Evolutionary conservation across 2,329 filamentous ascomycete species (phyloP).

Genomic region (Coleophoma cylindrospora): DNA sequence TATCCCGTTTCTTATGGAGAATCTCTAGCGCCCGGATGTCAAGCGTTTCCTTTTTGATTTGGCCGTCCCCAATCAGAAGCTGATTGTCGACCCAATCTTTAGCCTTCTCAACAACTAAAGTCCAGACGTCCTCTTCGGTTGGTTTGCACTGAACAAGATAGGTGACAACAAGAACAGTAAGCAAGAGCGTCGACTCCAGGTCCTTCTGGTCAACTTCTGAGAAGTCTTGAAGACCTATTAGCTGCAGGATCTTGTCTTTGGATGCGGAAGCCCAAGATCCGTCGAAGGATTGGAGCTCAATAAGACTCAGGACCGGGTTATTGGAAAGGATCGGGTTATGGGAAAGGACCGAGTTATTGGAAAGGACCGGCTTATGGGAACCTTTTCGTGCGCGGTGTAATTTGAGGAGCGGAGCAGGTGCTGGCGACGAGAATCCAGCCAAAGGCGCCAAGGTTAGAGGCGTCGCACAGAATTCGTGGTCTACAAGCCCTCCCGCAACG

Average conservation of each 20-base stretch:
- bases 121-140: neutral
- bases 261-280: conserved; percentile 42
- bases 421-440: neutral
- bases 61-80: too few species aligned
- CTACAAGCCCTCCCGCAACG: too few species aligned
- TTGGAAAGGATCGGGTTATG: too few species aligned
- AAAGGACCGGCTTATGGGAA: conserved; percentile 26
- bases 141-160: neutral
- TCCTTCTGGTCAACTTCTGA: neutral
- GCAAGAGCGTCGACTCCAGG: neutral
- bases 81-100: neutral
- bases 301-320: conserved; percentile 35
- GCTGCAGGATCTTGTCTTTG: conserved; percentile 4
- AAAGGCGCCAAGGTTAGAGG: neutral
- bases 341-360: too few species aligned
- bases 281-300: conserved; percentile 49
- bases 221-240: neutral
- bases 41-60: too few species aligned
- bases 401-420: neutral
- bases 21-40: too few species aligned
- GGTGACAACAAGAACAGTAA: neutral
- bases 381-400: neutral
- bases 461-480: neutral
- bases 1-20: too few species aligned
- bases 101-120: neutral